Percentiles rank a stretch among this genome's conserved stretches.
phyloP scores from a whole-genome alignment of 75 land plant genomes.

The Pinus tabuliformis region DNA sequence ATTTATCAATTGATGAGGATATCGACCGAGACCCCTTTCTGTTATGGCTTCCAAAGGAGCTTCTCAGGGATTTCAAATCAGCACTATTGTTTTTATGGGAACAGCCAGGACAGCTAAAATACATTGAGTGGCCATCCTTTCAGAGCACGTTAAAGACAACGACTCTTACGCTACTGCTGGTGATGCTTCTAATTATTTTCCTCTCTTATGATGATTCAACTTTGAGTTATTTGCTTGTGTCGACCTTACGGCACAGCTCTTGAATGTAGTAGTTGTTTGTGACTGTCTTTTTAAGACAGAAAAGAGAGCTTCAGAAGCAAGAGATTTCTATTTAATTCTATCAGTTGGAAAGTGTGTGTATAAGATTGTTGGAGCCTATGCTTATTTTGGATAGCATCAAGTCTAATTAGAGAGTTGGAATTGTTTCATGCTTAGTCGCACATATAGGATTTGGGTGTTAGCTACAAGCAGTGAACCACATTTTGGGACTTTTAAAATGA shows the following conservation, averaged over 20 bases:
- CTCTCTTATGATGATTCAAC: conserved; percentile 59
- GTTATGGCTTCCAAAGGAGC: background rate
- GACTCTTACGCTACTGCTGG: conserved; percentile 65
- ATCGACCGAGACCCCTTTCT: background rate
- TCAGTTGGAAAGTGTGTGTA: background rate
- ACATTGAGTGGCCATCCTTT: too few species aligned
- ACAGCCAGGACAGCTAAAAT: too few species aligned
- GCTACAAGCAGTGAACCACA: background rate
- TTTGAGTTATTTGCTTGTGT: conserved; percentile 45
- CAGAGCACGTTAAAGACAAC: conserved; percentile 55
- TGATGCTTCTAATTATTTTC: conserved; percentile 61
- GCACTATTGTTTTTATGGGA: too few species aligned
- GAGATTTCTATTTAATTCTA: background rate
- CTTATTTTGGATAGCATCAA: background rate
- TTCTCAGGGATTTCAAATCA: too few species aligned
- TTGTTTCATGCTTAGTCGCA: background rate
- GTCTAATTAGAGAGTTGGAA: background rate
- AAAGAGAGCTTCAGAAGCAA: background rate
- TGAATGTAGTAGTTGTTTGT: background rate
- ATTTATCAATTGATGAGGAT: background rate
- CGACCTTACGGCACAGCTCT: conserved; percentile 24
- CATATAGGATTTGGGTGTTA: background rate
- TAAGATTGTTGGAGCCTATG: background rate
- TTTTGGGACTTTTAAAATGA: background rate
- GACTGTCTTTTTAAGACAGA: background rate